A percentile compares a stretch with the other conserved stretches of the same genome.
phyloP scores from a whole-genome alignment of 352 stramenopile species.

The Phytophthora idaei region DNA sequence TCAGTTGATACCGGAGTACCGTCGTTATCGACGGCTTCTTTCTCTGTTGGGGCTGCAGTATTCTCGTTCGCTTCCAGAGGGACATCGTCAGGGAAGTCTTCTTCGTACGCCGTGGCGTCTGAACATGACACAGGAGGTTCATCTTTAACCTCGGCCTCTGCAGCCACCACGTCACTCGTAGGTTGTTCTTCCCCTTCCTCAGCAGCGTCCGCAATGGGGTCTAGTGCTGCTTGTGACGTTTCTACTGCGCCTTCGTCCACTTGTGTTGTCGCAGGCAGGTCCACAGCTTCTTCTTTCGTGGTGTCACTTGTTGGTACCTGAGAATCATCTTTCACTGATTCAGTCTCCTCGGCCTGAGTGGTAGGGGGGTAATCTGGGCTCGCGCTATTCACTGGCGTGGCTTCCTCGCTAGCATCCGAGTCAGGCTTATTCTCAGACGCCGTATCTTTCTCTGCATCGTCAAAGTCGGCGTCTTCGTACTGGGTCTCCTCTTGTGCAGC shows the following conservation, averaged over 20 bases:
- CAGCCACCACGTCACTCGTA: not conserved
- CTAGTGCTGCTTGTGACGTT: not conserved
- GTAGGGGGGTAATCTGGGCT: not conserved
- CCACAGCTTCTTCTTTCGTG: constrained; percentile 1
- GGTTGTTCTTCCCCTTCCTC: not conserved
- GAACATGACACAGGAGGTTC: constrained; percentile 4
- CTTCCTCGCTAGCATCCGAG: not conserved
- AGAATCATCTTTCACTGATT: not conserved
- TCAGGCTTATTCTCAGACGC: not conserved
- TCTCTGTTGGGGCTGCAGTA: not conserved
- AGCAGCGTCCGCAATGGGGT: not conserved
- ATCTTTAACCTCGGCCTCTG: constrained; percentile 1
- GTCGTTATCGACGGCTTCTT: not conserved
- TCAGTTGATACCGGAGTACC: constrained; percentile 1
- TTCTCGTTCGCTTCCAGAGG: constrained; percentile 4
- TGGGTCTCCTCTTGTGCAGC: constrained; percentile 12
- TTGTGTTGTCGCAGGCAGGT: not conserved
- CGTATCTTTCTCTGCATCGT: constrained; percentile 19
- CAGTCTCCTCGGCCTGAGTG: constrained; percentile 2
- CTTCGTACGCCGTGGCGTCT: constrained; percentile 10
- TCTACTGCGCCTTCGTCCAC: not conserved
- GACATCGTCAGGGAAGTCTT: constrained; percentile 21
- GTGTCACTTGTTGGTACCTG: not conserved
- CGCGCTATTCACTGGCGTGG: not conserved
- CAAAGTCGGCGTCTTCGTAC: constrained; percentile 29